These are phyloP conservation scores for Cryomyces minteri DNA, from an alignment of 495 filamentous ascomycete genomes.

Conservation along the genomic window DNA sequence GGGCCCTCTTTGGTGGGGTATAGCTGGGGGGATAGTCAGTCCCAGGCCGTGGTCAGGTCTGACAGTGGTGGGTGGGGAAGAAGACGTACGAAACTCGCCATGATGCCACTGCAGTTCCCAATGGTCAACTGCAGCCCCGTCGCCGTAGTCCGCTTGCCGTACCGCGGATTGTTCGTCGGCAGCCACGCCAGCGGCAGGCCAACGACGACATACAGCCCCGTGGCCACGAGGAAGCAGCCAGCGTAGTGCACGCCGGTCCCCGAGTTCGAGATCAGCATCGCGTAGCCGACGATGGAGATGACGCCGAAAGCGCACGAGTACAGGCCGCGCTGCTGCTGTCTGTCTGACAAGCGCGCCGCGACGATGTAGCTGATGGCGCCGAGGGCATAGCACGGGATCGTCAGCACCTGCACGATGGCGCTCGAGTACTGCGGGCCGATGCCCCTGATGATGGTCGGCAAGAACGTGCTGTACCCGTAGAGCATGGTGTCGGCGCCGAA, in stretches of 20 bases:
- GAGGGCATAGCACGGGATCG: conserved; percentile 56
- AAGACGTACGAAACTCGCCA: conserved; percentile 43
- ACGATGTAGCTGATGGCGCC: conserved; percentile 47
- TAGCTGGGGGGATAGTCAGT: conserved; percentile 6
- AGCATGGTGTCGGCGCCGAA: conserved; percentile 40
- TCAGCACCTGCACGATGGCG: conserved; percentile 52
- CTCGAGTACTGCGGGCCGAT: conserved; percentile 38
- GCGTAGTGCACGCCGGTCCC: conserved; percentile 47
- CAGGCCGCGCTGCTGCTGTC: conserved; percentile 37
- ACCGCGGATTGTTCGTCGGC: conserved; percentile 38
- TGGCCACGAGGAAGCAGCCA: conserved; percentile 51
- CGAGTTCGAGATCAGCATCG: conserved; percentile 39
- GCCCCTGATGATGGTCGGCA: conserved; percentile 59
- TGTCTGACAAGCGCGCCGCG: conserved; percentile 42
- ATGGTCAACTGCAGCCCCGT: conserved; percentile 52
- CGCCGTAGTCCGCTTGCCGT: conserved; percentile 38
- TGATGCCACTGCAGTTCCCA: conserved; percentile 50
- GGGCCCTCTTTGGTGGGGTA: conserved; percentile 23
- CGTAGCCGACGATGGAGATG: conserved; percentile 50
- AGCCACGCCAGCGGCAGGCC: conserved; percentile 56
- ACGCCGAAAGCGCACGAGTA: conserved; percentile 37
- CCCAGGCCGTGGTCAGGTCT: too few species aligned
- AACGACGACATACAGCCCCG: conserved; percentile 51
- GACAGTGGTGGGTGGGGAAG: too few species aligned
- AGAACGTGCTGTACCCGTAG: conserved; percentile 60